A percentile compares a stretch with the other conserved stretches of the same genome.
phyloP scores from a whole-genome alignment of 139 green algal genomes.

The Micromonas pusilla region DNA sequence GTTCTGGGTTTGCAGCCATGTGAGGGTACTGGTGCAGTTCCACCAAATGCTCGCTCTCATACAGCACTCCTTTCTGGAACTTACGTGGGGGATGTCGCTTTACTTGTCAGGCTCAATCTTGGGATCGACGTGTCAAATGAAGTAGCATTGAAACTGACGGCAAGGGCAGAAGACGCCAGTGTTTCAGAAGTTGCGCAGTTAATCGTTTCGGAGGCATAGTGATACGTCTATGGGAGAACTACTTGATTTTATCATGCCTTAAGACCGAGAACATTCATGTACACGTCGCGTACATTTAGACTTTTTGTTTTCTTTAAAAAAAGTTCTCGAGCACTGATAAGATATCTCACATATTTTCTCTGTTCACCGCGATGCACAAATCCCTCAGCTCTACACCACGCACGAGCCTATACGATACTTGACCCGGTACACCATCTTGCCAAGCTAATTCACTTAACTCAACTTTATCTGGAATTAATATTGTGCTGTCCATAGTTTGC shows the following conservation, averaged over 20 bases:
- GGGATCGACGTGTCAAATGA: constrained; percentile 76
- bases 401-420: too few species aligned
- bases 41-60: constrained; percentile 88
- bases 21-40: constrained; percentile 88
- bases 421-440: background rate
- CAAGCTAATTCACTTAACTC: constrained; percentile 5
- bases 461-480: constrained; percentile 12
- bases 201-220: constrained; percentile 64
- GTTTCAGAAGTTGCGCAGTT: constrained; percentile 73
- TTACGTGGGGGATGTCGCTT: constrained; percentile 56
- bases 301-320: too few species aligned
- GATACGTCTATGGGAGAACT: too few species aligned
- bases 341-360: too few species aligned
- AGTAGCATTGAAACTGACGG: constrained; percentile 95
- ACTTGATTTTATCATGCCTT: too few species aligned
- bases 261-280: too few species aligned
- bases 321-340: too few species aligned
- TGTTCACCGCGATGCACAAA: too few species aligned
- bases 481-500: constrained; percentile 23
- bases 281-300: too few species aligned
- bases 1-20: constrained; percentile 86
- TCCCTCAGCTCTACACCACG: too few species aligned
- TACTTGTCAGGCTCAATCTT: constrained; percentile 80
- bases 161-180: constrained; percentile 55
- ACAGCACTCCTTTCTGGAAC: constrained; percentile 73